phyloP scores from a whole-genome alignment of 768 basidiomycete genomes.

The Xanthoconium purpureum region DNA sequence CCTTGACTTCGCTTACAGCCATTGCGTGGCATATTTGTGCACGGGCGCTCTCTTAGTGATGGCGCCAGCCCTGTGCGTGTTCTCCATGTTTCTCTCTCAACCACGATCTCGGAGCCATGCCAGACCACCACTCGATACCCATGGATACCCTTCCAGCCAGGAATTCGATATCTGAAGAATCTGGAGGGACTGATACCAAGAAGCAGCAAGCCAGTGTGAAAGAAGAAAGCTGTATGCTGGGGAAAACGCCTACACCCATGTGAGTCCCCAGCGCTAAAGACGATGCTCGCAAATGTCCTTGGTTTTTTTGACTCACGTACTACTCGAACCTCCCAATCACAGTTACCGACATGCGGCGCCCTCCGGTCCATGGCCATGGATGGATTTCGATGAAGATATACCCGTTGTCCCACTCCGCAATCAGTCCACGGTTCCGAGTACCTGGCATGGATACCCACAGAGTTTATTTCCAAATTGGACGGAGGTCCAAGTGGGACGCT shows the following conservation, averaged over 20 bases:
- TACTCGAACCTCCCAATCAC: not conserved
- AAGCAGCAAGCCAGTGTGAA: not conserved
- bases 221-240: slow-evolving; percentile 1
- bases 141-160: slow-evolving; percentile 9
- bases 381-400: slow-evolving; percentile 36
- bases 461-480: slow-evolving; percentile 35
- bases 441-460: slow-evolving; percentile 31
- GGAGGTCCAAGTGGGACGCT: slow-evolving; percentile 27
- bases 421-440: not conserved
- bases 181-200: not conserved
- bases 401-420: not conserved
- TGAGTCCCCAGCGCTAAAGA: slow-evolving; percentile 4
- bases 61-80: not conserved
- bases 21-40: slow-evolving; percentile 5
- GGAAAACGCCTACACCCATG: slow-evolving; percentile 23
- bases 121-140: slow-evolving; percentile 17
- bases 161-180: not conserved
- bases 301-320: not conserved
- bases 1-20: not conserved
- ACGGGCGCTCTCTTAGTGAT: slow-evolving; percentile 5
- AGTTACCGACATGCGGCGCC: slow-evolving; percentile 39
- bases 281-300: not conserved
- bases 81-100: not conserved
- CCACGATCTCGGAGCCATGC: slow-evolving; percentile 9
- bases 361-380: slow-evolving; percentile 42